Percentiles rank a stretch among this genome's conserved stretches.
Evolutionary conservation across 2,329 filamentous ascomycete genomes (phyloP).

Genomic region (Elsinoe australis): DNA sequence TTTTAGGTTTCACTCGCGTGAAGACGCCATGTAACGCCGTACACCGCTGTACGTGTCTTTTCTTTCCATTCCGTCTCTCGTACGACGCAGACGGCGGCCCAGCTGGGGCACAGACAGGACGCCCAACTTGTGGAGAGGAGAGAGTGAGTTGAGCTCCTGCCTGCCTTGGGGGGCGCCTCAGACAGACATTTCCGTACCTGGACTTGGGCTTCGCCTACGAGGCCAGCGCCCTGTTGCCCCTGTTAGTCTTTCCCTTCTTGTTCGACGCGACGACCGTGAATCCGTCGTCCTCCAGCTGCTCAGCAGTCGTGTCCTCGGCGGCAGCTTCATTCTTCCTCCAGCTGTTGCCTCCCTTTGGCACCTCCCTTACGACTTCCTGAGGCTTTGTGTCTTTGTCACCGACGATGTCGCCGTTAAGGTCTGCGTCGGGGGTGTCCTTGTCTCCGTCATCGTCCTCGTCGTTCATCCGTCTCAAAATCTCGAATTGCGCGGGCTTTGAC

Average conservation of each 20-base stretch:
- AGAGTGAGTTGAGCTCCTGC: not conserved
- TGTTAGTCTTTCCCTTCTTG: slow-evolving; percentile 34
- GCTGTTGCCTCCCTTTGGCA: slow-evolving; percentile 32
- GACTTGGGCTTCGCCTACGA: slow-evolving; percentile 18
- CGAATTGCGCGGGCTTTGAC: slow-evolving; percentile 41
- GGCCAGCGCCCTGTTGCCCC: slow-evolving; percentile 25
- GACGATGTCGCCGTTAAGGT: slow-evolving; percentile 45
- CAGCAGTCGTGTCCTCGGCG: slow-evolving; percentile 36
- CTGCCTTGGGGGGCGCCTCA: not conserved
- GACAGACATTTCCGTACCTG: too few species aligned
- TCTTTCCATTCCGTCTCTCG: too few species aligned
- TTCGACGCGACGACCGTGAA: slow-evolving; percentile 47
- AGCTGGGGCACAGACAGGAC: not conserved
- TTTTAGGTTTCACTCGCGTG: not conserved
- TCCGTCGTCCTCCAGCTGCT: slow-evolving; percentile 45
- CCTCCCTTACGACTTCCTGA: slow-evolving; percentile 46
- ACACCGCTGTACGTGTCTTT: not conserved
- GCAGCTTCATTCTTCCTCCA: slow-evolving; percentile 30
- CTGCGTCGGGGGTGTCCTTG: slow-evolving; percentile 36
- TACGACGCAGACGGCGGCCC: too few species aligned
- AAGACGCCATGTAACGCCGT: not conserved
- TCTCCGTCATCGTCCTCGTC: slow-evolving; percentile 29
- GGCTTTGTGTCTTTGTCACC: slow-evolving; percentile 49
- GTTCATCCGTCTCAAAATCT: slow-evolving; percentile 46
- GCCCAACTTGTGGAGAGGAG: not conserved